These are phyloP conservation scores for Paraphoma chrysanthemicola DNA, from an alignment of 2,329 filamentous ascomycete species.

Conservation along the genomic window DNA sequence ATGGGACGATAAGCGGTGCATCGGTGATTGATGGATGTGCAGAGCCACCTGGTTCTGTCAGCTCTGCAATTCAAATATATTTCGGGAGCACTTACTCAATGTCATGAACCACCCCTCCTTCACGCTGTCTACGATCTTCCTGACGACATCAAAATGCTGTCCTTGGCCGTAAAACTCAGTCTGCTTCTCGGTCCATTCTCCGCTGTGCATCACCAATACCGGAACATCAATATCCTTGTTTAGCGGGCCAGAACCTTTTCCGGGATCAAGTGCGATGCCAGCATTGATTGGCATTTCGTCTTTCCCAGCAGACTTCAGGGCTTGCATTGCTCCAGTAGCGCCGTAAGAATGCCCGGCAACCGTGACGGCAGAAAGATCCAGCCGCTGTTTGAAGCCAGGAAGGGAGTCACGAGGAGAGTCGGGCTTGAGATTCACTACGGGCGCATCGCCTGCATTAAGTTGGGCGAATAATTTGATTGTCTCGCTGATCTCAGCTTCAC, in stretches of 20 bases:
- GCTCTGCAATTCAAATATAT: not conserved
- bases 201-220: slow-evolving; percentile 67
- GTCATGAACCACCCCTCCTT: slow-evolving; percentile 57
- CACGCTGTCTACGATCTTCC: slow-evolving; percentile 60
- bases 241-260: slow-evolving; percentile 68
- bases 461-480: slow-evolving; percentile 50
- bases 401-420: slow-evolving; percentile 55
- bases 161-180: slow-evolving; percentile 66
- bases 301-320: slow-evolving; percentile 59
- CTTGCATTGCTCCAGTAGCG: slow-evolving; percentile 68
- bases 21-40: slow-evolving; percentile 71
- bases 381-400: slow-evolving; percentile 58
- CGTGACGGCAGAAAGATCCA: slow-evolving; percentile 63
- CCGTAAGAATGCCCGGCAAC: slow-evolving; percentile 72
- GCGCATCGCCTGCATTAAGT: slow-evolving; percentile 48
- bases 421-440: slow-evolving; percentile 53
- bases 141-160: slow-evolving; percentile 70
- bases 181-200: slow-evolving; percentile 67
- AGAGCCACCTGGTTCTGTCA: slow-evolving; percentile 33
- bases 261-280: slow-evolving; percentile 70
- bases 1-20: slow-evolving; percentile 69
- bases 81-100: slow-evolving; percentile 27
- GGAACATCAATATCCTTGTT: slow-evolving; percentile 67
- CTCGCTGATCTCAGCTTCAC: slow-evolving; percentile 55
- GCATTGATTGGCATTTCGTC: slow-evolving; percentile 59